These are phyloP conservation scores for Verbena officinalis DNA, from an alignment of 257 asterid species.

Conservation along the genomic window DNA sequence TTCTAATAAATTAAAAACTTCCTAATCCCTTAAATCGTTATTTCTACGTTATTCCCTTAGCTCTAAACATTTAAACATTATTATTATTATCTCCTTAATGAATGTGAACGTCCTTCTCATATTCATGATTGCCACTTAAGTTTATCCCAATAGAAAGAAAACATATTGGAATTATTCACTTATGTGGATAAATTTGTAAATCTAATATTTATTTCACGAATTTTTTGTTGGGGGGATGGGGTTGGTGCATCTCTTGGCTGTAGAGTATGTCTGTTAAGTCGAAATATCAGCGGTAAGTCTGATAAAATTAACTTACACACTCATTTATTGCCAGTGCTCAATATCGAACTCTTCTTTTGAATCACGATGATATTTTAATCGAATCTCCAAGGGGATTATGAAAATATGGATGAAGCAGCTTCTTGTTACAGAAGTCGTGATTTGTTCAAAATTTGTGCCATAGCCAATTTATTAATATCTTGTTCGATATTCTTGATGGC, in stretches of 20 bases:
- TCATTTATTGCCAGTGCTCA: no score
- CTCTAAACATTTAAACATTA: no score
- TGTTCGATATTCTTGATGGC: neutral
- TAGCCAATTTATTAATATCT: constrained; percentile 10
- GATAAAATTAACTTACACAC: no score
- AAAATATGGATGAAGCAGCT: constrained; percentile 15
- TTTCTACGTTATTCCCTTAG: no score
- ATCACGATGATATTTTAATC: neutral
- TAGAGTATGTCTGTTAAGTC: no score
- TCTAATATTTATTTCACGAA: neutral
- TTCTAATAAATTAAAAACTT: no score
- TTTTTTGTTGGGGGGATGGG: neutral
- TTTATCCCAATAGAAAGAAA: neutral
- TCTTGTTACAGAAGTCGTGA: neutral
- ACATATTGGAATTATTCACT: no score
- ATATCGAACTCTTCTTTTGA: neutral
- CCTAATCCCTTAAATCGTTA: no score
- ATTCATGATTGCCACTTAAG: neutral
- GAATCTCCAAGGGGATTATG: neutral
- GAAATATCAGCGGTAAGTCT: no score
- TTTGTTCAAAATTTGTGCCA: neutral
- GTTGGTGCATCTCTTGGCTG: no score
- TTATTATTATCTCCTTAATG: no score
- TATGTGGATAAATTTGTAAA: constrained; percentile 5
- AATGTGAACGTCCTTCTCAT: no score